phyloP scores from a whole-genome alignment of 1,284 basidiomycete species.

The Trichosporon sp. region DNA sequence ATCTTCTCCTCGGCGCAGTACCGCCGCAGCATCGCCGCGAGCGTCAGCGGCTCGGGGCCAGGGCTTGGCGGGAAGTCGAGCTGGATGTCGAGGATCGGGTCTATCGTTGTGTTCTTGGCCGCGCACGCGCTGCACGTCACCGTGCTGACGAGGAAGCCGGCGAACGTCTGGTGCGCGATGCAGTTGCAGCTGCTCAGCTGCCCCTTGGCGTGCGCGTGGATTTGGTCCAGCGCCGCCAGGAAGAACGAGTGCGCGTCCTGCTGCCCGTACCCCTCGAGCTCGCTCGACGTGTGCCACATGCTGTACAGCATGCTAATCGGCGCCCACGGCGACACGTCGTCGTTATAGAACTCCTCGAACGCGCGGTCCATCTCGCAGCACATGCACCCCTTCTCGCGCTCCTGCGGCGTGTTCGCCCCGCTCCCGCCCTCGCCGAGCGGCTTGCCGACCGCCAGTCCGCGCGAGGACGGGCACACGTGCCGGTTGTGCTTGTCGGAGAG shows the following conservation, averaged over 20 bases:
- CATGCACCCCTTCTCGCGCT: slow-evolving; percentile 64
- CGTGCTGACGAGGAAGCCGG: slow-evolving; percentile 80
- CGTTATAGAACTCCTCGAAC: slow-evolving; percentile 77
- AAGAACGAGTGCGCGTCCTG: slow-evolving; percentile 65
- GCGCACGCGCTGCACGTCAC: slow-evolving; percentile 75
- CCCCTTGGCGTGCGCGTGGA: slow-evolving; percentile 74
- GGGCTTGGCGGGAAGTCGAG: slow-evolving; percentile 60
- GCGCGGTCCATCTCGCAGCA: slow-evolving; percentile 94
- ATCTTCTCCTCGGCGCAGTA: slow-evolving; percentile 43
- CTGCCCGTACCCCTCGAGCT: slow-evolving; percentile 85
- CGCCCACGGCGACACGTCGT: slow-evolving; percentile 66
- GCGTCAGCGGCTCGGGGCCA: slow-evolving; percentile 16
- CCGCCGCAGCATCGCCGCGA: slow-evolving; percentile 34
- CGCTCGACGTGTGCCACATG: slow-evolving; percentile 78
- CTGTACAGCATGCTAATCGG: slow-evolving; percentile 79
- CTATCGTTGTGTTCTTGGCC: slow-evolving; percentile 70
- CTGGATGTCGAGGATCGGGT: slow-evolving; percentile 88
- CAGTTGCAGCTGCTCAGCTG: slow-evolving; percentile 65
- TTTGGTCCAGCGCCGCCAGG: slow-evolving; percentile 71
- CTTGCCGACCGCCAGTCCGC: slow-evolving; percentile 32
- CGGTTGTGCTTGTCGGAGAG: slow-evolving; percentile 61
- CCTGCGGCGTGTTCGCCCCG: slow-evolving; percentile 19
- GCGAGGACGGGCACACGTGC: slow-evolving; percentile 38
- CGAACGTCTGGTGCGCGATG: slow-evolving; percentile 86
- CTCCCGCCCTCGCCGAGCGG: slow-evolving; percentile 21